Evolutionary conservation across 352 stramenopile genomes (phyloP).

Genomic region (Thraustochytrium striatum): DNA sequence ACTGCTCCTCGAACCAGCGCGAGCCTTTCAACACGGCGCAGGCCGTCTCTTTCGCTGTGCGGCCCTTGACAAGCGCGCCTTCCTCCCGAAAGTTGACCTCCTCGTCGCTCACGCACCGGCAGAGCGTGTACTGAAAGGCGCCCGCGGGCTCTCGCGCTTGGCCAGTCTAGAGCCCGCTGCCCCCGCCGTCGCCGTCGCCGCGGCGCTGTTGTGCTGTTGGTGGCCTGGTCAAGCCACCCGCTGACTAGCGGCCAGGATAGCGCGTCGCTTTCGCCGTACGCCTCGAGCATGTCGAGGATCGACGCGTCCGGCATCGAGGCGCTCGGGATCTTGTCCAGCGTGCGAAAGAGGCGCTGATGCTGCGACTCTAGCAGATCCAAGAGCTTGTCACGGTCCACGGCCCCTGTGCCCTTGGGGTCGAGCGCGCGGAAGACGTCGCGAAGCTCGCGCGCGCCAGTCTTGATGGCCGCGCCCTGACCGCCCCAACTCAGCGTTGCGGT

Average conservation of each 20-base stretch:
- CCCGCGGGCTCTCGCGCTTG: slow-evolving; percentile 57
- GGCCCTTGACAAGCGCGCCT: background rate
- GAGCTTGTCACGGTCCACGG: slow-evolving; percentile 52
- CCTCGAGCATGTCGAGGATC: slow-evolving; percentile 6
- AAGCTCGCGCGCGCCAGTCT: slow-evolving; percentile 66
- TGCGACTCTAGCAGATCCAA: slow-evolving; percentile 48
- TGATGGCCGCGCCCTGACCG: slow-evolving; percentile 58
- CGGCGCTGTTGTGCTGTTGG: background rate
- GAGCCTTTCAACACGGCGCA: slow-evolving; percentile 16
- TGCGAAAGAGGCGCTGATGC: slow-evolving; percentile 4
- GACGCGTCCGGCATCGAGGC: background rate
- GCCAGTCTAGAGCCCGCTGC: background rate
- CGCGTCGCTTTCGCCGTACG: no score
- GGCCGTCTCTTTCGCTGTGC: background rate
- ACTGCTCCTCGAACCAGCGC: background rate
- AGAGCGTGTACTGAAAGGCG: background rate
- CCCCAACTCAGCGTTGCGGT: slow-evolving; percentile 73
- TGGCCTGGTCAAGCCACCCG: background rate
- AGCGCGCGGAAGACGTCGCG: slow-evolving; percentile 72
- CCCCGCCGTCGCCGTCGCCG: no score
- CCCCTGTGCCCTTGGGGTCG: slow-evolving; percentile 61
- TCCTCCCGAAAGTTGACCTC: background rate
- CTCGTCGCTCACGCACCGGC: slow-evolving; percentile 26
- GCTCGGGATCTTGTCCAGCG: background rate
- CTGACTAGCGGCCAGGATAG: background rate